phyloP scores from a whole-genome alignment of 352 stramenopile genomes.

The Thalassiosira sp. region DNA sequence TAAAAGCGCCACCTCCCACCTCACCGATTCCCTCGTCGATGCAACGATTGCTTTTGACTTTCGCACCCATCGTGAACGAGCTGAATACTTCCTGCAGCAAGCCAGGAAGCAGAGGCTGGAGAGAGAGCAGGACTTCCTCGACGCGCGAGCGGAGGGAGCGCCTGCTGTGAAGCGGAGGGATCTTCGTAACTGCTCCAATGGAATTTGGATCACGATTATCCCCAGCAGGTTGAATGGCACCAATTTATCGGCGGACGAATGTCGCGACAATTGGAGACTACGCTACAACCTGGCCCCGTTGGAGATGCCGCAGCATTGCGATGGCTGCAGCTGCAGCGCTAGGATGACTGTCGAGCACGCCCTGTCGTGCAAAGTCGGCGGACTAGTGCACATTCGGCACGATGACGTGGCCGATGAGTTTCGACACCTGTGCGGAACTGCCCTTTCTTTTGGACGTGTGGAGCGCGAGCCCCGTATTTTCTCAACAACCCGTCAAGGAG shows the following conservation, averaged over 20 bases:
- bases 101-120: neutral
- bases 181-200: neutral
- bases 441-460: conserved; percentile 5
- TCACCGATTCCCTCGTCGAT: neutral
- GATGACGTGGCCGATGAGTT: conserved; percentile 40
- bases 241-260: conserved; percentile 37
- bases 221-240: conserved; percentile 27
- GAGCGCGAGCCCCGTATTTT: conserved; percentile 27
- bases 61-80: too few species aligned
- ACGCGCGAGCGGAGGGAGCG: neutral
- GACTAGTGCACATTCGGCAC: conserved; percentile 42
- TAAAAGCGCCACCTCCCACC: neutral
- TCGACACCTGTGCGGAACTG: conserved; percentile 7
- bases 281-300: conserved; percentile 26
- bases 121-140: neutral
- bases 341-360: conserved; percentile 45
- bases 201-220: conserved; percentile 10
- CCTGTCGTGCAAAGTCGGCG: conserved; percentile 38
- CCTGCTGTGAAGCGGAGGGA: neutral
- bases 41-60: too few species aligned
- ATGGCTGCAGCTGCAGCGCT: conserved; percentile 50
- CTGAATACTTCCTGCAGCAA: too few species aligned
- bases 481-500: neutral
- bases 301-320: conserved; percentile 17
- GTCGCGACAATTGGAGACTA: conserved; percentile 30